These are phyloP conservation scores for Mangifera indica DNA, from an alignment of 345 rosid genomes.

Conservation along the genomic window DNA sequence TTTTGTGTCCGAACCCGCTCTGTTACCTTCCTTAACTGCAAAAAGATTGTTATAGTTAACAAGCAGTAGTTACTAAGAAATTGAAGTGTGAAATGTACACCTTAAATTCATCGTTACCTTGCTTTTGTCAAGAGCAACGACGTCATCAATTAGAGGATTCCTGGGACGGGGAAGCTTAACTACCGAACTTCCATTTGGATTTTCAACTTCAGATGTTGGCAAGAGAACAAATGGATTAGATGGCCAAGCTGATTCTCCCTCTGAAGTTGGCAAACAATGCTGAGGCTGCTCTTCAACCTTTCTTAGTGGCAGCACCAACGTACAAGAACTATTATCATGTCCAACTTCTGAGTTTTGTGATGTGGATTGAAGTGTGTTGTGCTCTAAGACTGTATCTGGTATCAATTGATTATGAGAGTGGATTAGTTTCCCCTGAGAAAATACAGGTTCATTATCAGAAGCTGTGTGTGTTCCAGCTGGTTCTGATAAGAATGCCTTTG, in stretches of 20 bases:
- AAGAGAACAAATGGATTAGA: slow-evolving; percentile 40
- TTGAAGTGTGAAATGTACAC: slow-evolving; percentile 8
- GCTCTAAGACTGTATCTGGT: slow-evolving; percentile 29
- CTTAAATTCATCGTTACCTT: slow-evolving; percentile 54
- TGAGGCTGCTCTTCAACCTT: slow-evolving; percentile 39
- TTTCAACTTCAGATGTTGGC: slow-evolving; percentile 49
- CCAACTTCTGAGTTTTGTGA: slow-evolving; percentile 34
- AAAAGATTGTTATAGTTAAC: slow-evolving; percentile 20
- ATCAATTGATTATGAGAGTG: slow-evolving; percentile 23
- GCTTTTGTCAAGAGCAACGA: slow-evolving; percentile 95
- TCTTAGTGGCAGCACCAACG: slow-evolving; percentile 24
- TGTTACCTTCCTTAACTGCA: slow-evolving; percentile 83
- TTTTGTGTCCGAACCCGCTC: slow-evolving; percentile 61
- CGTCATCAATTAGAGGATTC: slow-evolving; percentile 89
- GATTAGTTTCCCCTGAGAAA: slow-evolving; percentile 27
- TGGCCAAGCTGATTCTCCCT: slow-evolving; percentile 38
- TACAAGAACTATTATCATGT: slow-evolving; percentile 23
- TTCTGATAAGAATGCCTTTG: slow-evolving; percentile 18
- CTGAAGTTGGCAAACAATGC: slow-evolving; percentile 31
- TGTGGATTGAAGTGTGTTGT: slow-evolving; percentile 23
- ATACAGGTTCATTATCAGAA: slow-evolving; percentile 23
- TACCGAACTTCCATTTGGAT: slow-evolving; percentile 47
- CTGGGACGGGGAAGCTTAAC: slow-evolving; percentile 76
- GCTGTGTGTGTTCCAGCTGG: slow-evolving; percentile 21
- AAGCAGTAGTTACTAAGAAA: background rate